Percentiles rank a stretch among this genome's conserved stretches.
Conservation (phyloP, 768 basidiomycete species). For the Lactarius quietus region DNA sequence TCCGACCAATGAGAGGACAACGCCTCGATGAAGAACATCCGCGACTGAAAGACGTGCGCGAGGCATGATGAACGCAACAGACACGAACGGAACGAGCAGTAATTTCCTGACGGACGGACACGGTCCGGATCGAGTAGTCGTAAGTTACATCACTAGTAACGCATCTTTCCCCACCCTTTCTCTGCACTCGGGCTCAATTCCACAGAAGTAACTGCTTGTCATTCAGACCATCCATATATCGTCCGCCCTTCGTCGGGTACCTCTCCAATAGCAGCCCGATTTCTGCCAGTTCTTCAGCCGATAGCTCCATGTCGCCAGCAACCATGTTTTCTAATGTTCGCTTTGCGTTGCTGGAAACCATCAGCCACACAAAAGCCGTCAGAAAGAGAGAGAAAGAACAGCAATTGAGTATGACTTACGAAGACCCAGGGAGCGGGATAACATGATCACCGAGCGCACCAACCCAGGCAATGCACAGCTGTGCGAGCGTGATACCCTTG, state of each 20-base stretch:
- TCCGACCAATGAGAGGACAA: slow-evolving; percentile 17
- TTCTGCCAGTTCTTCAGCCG: slow-evolving; percentile 35
- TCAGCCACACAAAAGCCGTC: not conserved
- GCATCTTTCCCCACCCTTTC: no score
- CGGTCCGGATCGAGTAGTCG: not conserved
- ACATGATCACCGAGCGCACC: slow-evolving; percentile 36
- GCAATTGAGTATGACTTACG: slow-evolving; percentile 30
- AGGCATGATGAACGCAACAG: not conserved
- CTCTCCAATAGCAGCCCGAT: slow-evolving; percentile 39
- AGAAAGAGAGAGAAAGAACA: not conserved
- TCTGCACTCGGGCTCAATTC: slow-evolving; percentile 1
- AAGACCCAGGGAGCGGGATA: slow-evolving; percentile 48
- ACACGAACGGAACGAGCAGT: not conserved
- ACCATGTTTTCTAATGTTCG: slow-evolving; percentile 43
- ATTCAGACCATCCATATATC: slow-evolving; percentile 34
- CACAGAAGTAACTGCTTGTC: slow-evolving; percentile 32
- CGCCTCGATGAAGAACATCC: slow-evolving; percentile 21
- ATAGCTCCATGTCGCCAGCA: slow-evolving; percentile 38
- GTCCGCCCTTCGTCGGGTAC: slow-evolving; percentile 38
- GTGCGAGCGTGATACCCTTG: slow-evolving; percentile 41
- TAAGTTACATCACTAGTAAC: no score
- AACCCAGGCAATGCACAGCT: slow-evolving; percentile 42
- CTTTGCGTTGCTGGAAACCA: slow-evolving; percentile 33
- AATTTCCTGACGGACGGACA: not conserved
- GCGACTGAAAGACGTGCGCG: slow-evolving; percentile 18